Percentiles rank a stretch among this genome's conserved stretches.
phyloP scores from a whole-genome alignment of 129 eudicot species.

The Arctium lappa region DNA sequence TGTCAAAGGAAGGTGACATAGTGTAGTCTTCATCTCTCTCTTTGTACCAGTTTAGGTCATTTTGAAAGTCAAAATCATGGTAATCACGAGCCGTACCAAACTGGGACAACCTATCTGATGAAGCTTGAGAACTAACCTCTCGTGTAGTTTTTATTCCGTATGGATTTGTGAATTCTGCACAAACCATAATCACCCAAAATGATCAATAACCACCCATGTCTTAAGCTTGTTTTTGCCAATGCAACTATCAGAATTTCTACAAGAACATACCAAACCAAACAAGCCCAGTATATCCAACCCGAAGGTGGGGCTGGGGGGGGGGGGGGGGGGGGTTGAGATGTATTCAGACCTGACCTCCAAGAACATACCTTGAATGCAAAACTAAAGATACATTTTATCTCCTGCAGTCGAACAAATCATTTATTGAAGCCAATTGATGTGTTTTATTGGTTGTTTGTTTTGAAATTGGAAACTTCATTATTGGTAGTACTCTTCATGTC shows the following conservation, averaged over 20 bases:
- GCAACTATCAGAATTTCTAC: not conserved
- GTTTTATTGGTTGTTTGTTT: not conserved
- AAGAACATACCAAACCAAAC: not conserved
- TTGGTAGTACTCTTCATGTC: not conserved
- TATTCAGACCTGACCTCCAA: not conserved
- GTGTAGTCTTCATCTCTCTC: constrained; percentile 80
- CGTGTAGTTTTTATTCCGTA: constrained; percentile 58
- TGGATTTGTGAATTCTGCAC: constrained; percentile 91
- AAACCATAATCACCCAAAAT: constrained; percentile 9
- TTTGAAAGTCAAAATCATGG: constrained; percentile 88
- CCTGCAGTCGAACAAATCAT: not conserved
- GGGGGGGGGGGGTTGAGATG: not conserved
- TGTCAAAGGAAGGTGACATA: constrained; percentile 55
- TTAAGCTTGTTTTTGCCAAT: constrained; percentile 9
- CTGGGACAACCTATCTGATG: constrained; percentile 85
- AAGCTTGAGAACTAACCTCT: constrained; percentile 56
- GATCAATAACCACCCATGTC: constrained; percentile 7
- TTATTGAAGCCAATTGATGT: not conserved
- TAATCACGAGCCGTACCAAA: constrained; percentile 91
- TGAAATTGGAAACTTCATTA: not conserved
- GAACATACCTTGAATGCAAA: not conserved
- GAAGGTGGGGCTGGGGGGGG: not conserved
- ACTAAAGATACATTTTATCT: not conserved
- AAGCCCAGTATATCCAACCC: not conserved
- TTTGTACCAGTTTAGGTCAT: constrained; percentile 73